phyloP scores from a whole-genome alignment of 2,329 filamentous ascomycete species.

The Cladorrhinum sp. region DNA sequence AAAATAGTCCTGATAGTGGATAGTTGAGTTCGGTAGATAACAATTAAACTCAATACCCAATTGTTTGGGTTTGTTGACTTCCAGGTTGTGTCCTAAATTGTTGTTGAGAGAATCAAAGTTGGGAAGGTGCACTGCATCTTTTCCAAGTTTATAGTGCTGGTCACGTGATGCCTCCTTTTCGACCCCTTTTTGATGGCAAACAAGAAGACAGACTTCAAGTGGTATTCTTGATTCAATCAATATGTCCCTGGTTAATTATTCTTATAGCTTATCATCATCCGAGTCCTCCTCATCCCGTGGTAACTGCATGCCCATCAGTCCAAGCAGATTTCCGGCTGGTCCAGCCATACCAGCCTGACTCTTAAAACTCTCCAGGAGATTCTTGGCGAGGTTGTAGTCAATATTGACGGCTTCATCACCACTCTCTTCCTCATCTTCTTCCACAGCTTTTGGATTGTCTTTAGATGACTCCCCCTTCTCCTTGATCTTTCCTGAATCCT shows the following conservation, averaged over 20 bases:
- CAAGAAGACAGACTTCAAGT: not conserved
- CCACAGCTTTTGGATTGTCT: not conserved
- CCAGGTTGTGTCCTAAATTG: not conserved
- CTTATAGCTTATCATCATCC: slow-evolving; percentile 26
- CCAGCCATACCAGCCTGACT: slow-evolving; percentile 82
- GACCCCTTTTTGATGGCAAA: not conserved
- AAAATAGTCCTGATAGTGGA: not conserved
- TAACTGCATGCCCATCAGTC: slow-evolving; percentile 77
- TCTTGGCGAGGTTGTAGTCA: slow-evolving; percentile 84
- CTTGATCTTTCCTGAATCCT: slow-evolving; percentile 28
- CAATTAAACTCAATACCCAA: not conserved
- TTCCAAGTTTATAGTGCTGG: not conserved
- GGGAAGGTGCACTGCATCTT: not conserved
- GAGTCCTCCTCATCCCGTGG: slow-evolving; percentile 72
- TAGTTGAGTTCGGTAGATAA: not conserved
- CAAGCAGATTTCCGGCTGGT: slow-evolving; percentile 82
- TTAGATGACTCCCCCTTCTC: slow-evolving; percentile 24
- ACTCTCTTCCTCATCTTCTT: slow-evolving; percentile 11
- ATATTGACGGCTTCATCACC: slow-evolving; percentile 63
- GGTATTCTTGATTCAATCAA: not conserved
- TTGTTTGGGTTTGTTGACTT: not conserved
- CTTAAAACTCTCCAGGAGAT: slow-evolving; percentile 89
- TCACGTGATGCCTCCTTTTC: not conserved
- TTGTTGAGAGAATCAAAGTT: not conserved
- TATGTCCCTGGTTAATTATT: not conserved